Evolutionary conservation across 1,139 yeast species (phyloP).

Genomic region (Scheffersomyces stambukii): DNA sequence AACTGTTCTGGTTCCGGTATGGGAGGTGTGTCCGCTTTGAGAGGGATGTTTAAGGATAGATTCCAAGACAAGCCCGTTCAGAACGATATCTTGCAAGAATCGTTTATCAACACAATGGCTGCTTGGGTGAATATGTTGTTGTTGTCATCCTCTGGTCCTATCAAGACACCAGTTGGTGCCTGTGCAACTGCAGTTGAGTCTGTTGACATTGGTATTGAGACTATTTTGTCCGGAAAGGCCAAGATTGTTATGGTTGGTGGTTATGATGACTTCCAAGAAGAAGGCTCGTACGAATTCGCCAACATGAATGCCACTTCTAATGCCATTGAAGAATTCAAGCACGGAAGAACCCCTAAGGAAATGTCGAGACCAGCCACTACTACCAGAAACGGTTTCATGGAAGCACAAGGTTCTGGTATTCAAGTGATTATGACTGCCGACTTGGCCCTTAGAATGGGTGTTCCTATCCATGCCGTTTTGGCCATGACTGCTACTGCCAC

Average conservation of each 20-base stretch:
- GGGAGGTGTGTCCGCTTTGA: slow-evolving; percentile 97
- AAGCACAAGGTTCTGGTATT: slow-evolving; percentile 98
- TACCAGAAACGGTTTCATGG: slow-evolving; percentile 97
- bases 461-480: slow-evolving; percentile 93
- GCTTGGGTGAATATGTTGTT: slow-evolving; percentile 99
- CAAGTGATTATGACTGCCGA: slow-evolving; percentile 95
- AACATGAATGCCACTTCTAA: slow-evolving; percentile 98
- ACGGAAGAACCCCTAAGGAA: slow-evolving; percentile 96
- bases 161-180: slow-evolving; percentile 98
- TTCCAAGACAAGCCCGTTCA: slow-evolving; percentile 89
- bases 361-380: slow-evolving; percentile 99
- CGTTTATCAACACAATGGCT: slow-evolving; percentile 97
- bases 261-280: slow-evolving; percentile 99
- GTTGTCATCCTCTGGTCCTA: slow-evolving; percentile 97
- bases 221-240: slow-evolving; percentile 89
- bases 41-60: slow-evolving; percentile 97
- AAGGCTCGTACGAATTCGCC: slow-evolving; percentile 96
- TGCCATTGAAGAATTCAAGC: slow-evolving; percentile 78
- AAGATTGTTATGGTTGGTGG: slow-evolving; percentile 97
- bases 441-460: slow-evolving; percentile 95
- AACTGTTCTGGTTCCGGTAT: slow-evolving; percentile 99
- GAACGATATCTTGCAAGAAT: slow-evolving; percentile 94
- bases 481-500: slow-evolving; percentile 96
- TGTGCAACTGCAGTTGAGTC: slow-evolving; percentile 99
- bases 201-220: slow-evolving; percentile 92